Base-by-base conservation (phyloP, 805 yeast species). In the Wickerhamiella kurtzmanii region DNA sequence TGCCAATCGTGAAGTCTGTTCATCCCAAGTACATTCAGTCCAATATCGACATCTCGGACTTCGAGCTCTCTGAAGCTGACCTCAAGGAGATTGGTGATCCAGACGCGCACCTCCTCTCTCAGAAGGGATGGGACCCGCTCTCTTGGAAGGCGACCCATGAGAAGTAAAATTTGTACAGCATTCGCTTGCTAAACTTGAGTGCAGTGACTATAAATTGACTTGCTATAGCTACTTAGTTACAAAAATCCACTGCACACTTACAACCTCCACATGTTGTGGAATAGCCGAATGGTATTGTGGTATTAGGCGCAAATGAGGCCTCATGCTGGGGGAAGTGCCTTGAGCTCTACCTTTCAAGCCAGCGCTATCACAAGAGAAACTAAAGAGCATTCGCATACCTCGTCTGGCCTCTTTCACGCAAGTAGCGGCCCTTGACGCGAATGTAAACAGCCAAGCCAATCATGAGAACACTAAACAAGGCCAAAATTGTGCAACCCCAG, bases 1-100 rank as follows among this genome's bases (percentile, higher is more conserved):
- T 84, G 28, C 94, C 94, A 19, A 65, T 84, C 19, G 83, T 94
- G 6, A 82, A 89, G 6, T 74, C 86, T 2, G 71, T 80, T 2
- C 73, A 75, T 46, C 60, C 60, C 16, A 71, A 70, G 42, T 73
- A 94, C 60, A 68, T 81, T 48, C 58, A 64, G 51, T 76, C 77
- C 53, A 70, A 77, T 8, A 64, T 77, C 50, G 73, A 73, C 15
- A 63, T 79, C 25, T 76, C 74, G 52, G 69, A 69, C 28, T 76
- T 77, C 47, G 58, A 55, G 41, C 43, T 66, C 17, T 46, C 54
- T 3, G 22, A 44, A 18, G 57, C 53, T 15, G 68, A 65, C 41
- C 32, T 25, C 32, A 25, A 25, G 11, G 32, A 25, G 6, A 54
- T 54, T 42, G 66, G 63, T 5, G 57, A 55, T 46, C 51, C 57